These are phyloP conservation scores for Nematodospora anomalae DNA, from an alignment of 1,139 yeast genomes.

Conservation along the genomic window DNA sequence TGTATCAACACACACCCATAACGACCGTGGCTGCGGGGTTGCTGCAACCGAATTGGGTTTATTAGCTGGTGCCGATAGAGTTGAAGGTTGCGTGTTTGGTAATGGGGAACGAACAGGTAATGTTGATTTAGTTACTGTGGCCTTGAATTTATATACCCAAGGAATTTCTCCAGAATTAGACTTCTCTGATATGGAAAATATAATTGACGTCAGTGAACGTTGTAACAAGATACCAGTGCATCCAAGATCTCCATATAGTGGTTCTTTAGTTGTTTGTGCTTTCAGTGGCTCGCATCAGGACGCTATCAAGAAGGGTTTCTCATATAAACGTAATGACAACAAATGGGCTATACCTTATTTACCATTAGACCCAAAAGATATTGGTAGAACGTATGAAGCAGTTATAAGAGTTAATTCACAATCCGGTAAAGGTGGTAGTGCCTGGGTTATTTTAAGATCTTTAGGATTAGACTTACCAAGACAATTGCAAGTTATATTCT, in stretches of 20 bases:
- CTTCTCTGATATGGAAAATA: constrained; percentile 77
- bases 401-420: constrained; percentile 97
- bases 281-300: constrained; percentile 97
- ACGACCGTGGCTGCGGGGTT: constrained; percentile 97
- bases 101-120: constrained; percentile 99
- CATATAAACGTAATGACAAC: constrained; percentile 35
- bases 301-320: constrained; percentile 96
- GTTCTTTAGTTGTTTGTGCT: constrained; percentile 94
- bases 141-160: constrained; percentile 90
- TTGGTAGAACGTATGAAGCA: constrained; percentile 96
- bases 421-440: constrained; percentile 98
- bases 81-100: constrained; percentile 96
- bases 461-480: constrained; percentile 92
- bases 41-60: constrained; percentile 96
- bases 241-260: constrained; percentile 95
- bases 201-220: constrained; percentile 85
- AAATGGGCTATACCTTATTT: constrained; percentile 90
- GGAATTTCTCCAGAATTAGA: constrained; percentile 87
- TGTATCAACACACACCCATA: constrained; percentile 91
- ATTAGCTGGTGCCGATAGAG: constrained; percentile 96
- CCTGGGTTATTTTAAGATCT: constrained; percentile 89
- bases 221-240: constrained; percentile 95
- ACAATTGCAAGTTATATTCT: constrained; percentile 85
- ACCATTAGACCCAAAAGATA: constrained; percentile 94
- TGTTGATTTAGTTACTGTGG: constrained; percentile 91